Evolutionary conservation across 768 basidiomycete species (phyloP).

Genomic region (Boletus eberwhitei): DNA sequence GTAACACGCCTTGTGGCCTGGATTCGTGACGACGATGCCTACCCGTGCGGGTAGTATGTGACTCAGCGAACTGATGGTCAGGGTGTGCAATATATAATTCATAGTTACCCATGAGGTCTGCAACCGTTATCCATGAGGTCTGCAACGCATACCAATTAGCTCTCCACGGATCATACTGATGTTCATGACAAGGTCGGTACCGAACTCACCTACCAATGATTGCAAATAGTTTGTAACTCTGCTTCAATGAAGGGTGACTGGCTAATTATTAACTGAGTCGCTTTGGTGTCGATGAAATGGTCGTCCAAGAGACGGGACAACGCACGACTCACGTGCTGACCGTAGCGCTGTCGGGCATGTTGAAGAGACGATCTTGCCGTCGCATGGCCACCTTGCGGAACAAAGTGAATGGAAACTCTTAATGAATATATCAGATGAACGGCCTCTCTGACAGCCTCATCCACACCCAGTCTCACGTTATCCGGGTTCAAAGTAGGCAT

Average conservation of each 20-base stretch:
- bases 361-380: not conserved
- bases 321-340: not conserved
- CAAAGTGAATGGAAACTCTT: not conserved
- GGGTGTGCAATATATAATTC: slow-evolving; percentile 3
- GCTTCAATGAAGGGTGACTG: not conserved
- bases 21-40: not conserved
- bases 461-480: no score
- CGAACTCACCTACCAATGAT: not conserved
- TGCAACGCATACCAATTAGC: not conserved
- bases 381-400: slow-evolving; percentile 7
- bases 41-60: slow-evolving; percentile 1
- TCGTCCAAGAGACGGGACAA: not conserved
- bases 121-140: not conserved
- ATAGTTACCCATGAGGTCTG: slow-evolving; percentile 4
- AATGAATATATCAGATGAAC: not conserved
- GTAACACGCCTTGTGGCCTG: not conserved
- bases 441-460: no score
- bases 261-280: not conserved
- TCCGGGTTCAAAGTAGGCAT: no score
- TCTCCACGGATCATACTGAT: not conserved
- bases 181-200: no score
- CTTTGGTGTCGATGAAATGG: not conserved
- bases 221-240: not conserved
- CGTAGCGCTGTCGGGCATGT: no score
- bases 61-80: not conserved